Evolutionary conservation across 2,329 filamentous ascomycete genomes (phyloP), one percentile per base, ranked within the genome.

Genomic region (Curvularia eragrostidis): DNA sequence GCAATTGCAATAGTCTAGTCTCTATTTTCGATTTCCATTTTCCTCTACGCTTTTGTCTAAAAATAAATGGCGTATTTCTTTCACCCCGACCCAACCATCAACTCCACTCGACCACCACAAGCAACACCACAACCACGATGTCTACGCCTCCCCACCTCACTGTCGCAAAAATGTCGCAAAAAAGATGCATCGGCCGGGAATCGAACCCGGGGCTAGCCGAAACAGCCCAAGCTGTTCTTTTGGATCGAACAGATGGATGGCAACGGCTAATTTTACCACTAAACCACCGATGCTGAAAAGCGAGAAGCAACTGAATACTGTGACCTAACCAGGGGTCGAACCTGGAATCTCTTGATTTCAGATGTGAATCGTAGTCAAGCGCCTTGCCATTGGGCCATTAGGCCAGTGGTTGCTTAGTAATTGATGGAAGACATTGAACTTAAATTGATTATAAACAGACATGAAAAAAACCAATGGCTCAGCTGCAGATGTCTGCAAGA

Each of bases 381-480:
- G 80, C 81, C 81, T 82, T 83, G 79, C 80, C 81, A 83, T 83
- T 83, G 80, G 80, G 81, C 81, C 81, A 83, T 67, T 66, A 59
- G 66, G 58, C 69, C 69, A 46, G 28, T 49, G 36, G 24, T 30
- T 56, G 49, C 54, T 57, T 48, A 53, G 54, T 57, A 48, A 57
- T 57, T 57, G 49, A 48, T 47, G 43, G 23, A n/a, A 30, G 1
- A 5, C 1, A 0, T 6, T 18, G 0, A 0, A 6, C 3, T 1
- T 2, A 4, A 1, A 26, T 15, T 1, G 6, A 15, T 30, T 18
- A 38, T 10, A 23, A 23, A 5, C 12, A 1, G 5, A 2, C 13
- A 3, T 1, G 2, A 36, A 13, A 4, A 4, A 7, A 32, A 15
- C 30, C 3, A 32, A 2, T 4, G 30, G 12, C 30, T 32, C 10